Evolutionary conservation across 2,329 filamentous ascomycete species (phyloP).

Genomic region (Talaromyces sp.): DNA sequence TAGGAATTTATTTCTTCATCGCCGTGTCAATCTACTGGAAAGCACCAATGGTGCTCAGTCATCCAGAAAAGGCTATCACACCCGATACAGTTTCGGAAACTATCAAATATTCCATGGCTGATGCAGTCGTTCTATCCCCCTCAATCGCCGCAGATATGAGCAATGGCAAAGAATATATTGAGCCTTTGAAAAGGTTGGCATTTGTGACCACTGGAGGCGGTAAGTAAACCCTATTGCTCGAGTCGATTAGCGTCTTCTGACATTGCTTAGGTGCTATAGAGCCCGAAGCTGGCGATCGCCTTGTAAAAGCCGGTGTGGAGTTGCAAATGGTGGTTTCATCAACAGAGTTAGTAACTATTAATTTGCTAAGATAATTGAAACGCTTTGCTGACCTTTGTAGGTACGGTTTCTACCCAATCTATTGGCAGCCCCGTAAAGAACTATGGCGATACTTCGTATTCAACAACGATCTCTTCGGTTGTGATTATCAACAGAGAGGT

Average conservation of each 20-base stretch:
- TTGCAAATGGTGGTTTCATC: constrained; percentile 6
- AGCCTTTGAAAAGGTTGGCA: constrained; percentile 29
- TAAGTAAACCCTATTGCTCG: not conserved
- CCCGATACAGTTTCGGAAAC: constrained; percentile 30
- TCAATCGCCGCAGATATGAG: constrained; percentile 44
- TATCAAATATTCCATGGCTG: constrained; percentile 22
- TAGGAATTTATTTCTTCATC: not conserved
- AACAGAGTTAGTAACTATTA: constrained; percentile 11
- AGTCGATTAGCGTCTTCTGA: constrained; percentile 17
- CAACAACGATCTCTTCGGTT: not conserved
- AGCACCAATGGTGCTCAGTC: constrained; percentile 22
- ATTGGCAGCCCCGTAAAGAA: not conserved
- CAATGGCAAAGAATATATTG: constrained; percentile 25
- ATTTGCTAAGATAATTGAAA: not conserved
- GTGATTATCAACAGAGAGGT: not conserved
- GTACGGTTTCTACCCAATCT: not conserved
- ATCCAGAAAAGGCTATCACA: constrained; percentile 31
- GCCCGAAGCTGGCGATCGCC: constrained; percentile 8
- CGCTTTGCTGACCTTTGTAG: not conserved
- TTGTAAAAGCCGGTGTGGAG: constrained; percentile 9
- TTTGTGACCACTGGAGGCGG: constrained; percentile 23
- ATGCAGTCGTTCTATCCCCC: constrained; percentile 32
- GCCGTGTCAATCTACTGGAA: constrained; percentile 27
- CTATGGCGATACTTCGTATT: not conserved
- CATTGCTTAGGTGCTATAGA: constrained; percentile 25